Evolutionary conservation across 768 basidiomycete genomes (phyloP).

Genomic region (Pleurotus pulmonarius): DNA sequence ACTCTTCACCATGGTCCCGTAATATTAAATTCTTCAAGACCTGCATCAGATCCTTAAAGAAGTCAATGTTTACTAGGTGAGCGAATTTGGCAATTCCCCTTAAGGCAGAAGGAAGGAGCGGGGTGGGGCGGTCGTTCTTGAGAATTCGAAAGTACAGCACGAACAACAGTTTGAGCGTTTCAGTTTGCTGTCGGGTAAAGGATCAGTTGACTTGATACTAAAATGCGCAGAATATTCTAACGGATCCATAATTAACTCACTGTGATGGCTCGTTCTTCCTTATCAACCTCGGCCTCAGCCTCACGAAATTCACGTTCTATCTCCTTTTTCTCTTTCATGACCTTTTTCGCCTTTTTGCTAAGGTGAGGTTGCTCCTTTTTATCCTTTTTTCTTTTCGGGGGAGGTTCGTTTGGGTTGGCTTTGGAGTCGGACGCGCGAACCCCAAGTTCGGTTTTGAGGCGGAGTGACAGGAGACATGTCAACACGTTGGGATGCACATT

Average conservation of each 20-base stretch:
- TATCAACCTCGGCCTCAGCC: constrained; percentile 91
- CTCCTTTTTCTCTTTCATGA: constrained; percentile 81
- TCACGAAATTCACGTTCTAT: constrained; percentile 91
- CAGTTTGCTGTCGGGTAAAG: constrained; percentile 71
- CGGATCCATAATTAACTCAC: constrained; percentile 43
- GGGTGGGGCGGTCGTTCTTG: constrained; percentile 76
- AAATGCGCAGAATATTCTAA: constrained; percentile 10
- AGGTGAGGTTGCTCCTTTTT: constrained; percentile 70
- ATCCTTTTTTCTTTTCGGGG: constrained; percentile 46
- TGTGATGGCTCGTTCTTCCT: constrained; percentile 78
- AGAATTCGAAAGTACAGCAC: constrained; percentile 95
- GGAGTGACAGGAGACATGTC: constrained; percentile 77
- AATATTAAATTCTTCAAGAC: constrained; percentile 77
- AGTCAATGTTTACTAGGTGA: constrained; percentile 96
- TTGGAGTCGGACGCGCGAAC: constrained; percentile 73
- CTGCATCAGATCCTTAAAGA: constrained; percentile 92
- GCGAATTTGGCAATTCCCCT: constrained; percentile 92
- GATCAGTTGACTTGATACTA: neutral
- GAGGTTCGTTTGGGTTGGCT: constrained; percentile 47
- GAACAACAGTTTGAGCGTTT: constrained; percentile 96
- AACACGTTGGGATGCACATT: constrained; percentile 88
- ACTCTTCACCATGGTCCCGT: constrained; percentile 35
- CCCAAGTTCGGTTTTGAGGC: constrained; percentile 82
- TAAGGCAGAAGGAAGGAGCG: constrained; percentile 81
- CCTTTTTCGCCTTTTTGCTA: constrained; percentile 90